Conservation (phyloP, 805 yeast species). For the Starmerella riodocensis region DNA sequence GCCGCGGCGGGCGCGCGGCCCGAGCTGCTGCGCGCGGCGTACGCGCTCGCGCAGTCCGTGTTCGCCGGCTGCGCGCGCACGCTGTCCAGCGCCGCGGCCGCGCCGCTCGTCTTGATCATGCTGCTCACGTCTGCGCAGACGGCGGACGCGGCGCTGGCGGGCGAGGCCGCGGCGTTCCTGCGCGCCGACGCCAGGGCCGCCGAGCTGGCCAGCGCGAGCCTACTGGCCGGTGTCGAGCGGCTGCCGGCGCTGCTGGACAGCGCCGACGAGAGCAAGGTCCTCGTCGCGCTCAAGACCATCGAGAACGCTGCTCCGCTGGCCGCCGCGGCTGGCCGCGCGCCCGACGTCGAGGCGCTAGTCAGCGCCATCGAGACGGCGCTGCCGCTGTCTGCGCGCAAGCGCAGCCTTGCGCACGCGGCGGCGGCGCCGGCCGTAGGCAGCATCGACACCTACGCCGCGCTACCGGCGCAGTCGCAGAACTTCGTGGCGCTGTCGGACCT, state of each 20-base stretch:
- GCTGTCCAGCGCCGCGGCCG: background rate
- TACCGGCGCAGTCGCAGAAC: background rate
- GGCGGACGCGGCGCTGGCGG: background rate
- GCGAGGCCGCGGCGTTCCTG: conserved; percentile 3
- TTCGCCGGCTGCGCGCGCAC: background rate
- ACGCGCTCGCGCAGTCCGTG: conserved; percentile 2
- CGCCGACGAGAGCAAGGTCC: conserved; percentile 7
- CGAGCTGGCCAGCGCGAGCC: background rate
- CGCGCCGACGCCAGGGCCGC: background rate
- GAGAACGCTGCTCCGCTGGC: conserved; percentile 1
- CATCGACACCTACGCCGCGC: background rate
- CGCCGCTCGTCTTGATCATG: conserved; percentile 5
- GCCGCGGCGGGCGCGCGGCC: conserved; percentile 3
- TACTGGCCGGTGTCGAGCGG: conserved; percentile 2
- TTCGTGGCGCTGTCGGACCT: conserved; percentile 2
- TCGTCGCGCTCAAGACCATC: conserved; percentile 5
- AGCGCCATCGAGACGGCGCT: conserved; percentile 8
- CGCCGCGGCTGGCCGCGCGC: background rate
- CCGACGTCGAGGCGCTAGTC: conserved; percentile 6
- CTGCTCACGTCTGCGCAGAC: conserved; percentile 9
- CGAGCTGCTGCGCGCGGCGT: conserved; percentile 6
- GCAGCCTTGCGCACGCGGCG: background rate
- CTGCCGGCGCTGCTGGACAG: conserved; percentile 8
- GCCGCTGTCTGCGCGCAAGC: conserved; percentile 4
- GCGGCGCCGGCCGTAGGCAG: background rate